Percentiles rank a stretch among this genome's conserved stretches.
These are phyloP conservation scores for Thuja plicata DNA, from an alignment of 83 land plant species.

Conservation along the genomic window DNA sequence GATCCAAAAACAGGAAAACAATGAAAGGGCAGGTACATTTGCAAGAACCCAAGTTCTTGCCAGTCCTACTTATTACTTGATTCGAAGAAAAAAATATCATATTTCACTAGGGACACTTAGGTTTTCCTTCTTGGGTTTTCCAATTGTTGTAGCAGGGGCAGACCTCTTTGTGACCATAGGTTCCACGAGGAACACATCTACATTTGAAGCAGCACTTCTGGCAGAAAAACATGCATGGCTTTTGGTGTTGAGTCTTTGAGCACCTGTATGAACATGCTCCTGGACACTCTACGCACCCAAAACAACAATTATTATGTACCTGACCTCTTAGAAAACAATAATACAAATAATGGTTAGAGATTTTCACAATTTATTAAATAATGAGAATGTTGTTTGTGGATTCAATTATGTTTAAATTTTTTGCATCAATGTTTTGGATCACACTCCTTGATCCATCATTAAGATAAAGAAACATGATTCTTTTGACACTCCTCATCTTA, in stretches of 20 bases:
- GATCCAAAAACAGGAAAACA: neutral
- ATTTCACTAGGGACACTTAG: slow-evolving; percentile 19
- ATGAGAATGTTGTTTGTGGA: too few relatives aligned
- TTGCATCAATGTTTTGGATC: too few relatives aligned
- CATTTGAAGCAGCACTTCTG: slow-evolving; percentile 23
- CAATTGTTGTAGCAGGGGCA: slow-evolving; percentile 28
- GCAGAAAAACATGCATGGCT: slow-evolving; percentile 26
- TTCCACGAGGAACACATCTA: slow-evolving; percentile 25
- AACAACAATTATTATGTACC: neutral
- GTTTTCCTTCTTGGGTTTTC: slow-evolving; percentile 24
- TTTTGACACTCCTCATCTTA: too few relatives aligned
- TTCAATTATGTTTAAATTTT: too few relatives aligned
- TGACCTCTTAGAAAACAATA: neutral
- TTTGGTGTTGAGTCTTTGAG: slow-evolving; percentile 12
- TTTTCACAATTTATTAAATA: too few relatives aligned
- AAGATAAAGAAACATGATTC: too few relatives aligned
- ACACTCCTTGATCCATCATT: too few relatives aligned
- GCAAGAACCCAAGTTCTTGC: neutral
- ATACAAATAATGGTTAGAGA: neutral
- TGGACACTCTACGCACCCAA: slow-evolving; percentile 19
- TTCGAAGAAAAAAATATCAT: neutral
- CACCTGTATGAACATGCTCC: slow-evolving; percentile 24
- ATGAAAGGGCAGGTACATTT: neutral
- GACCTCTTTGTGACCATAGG: slow-evolving; percentile 30
- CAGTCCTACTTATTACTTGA: neutral